Evolutionary conservation across 2,329 filamentous ascomycete species (phyloP), one percentile per base, ranked within the genome.

Genomic region (Herpotrichia juniperi): DNA sequence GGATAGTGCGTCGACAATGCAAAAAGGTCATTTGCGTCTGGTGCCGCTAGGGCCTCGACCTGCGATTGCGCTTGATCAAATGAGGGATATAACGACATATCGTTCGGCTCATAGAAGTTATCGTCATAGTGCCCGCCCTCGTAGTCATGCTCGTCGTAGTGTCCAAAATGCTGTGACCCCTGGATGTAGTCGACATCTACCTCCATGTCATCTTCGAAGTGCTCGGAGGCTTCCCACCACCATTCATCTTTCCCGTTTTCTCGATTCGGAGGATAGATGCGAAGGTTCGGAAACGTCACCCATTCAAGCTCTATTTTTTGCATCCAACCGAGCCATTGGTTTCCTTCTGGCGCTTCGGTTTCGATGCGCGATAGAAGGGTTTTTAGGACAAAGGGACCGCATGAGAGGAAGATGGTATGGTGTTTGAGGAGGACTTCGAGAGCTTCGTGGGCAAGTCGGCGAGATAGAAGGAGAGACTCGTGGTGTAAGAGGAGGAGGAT

Each of bases 141-240:
- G 48, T 72, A 63, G 54, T 73, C 69, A 42, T 71, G 59, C 50
- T 69, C 68, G 47, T 72, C 66, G 53, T 69, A 66, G 47, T 72
- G 63, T 0, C 56, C 54, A 39, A 51, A 62, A 48, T 66, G 61
- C 16, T 54, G 51, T 21, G 62, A 64, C 17, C 66, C 66, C 3
- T 62, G 58, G 0, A 69, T 34, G 26, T 68, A 66, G 42, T 72
- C 66, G 12, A 69, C 64, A 21, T 72, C 62, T 0, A 69, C 50
- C 14, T 69, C 63, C 17, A 43, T 16, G 5, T 42, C 21, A 24
- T 50, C 43, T 5, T 9, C 56, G 30, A 1, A 14, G 24, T 25
- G 59, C 30, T 25, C 62, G 56, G 1, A 46, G 26, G 55, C 50
- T 48, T 67, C 67, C 56, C 66, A 68, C 50, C 61, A 64, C 60